Base-by-base conservation (phyloP, 1,284 basidiomycete species). In the Tilletia setariae region DNA sequence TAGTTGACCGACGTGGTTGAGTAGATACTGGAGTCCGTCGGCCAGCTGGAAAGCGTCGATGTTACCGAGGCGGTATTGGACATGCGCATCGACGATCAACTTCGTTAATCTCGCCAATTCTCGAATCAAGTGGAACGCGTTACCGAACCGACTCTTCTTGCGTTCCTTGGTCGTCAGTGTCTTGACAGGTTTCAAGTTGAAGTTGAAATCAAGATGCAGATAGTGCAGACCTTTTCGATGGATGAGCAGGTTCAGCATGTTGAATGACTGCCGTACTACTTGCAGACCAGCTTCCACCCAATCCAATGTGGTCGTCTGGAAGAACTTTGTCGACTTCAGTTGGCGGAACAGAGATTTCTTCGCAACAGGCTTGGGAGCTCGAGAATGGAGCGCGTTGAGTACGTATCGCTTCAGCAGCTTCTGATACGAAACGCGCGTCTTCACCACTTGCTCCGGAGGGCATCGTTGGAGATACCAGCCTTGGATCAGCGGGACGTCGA, bases 231-330 rank as follows among this genome's bases (percentile, higher is more conserved):
- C 91, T 86, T 98, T 99, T 84, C 96, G 94, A 85, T 98, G 96
- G 77, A 99, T 98, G 70, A 98, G 87, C 42, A 99, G 86, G 84
- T 98, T 98, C 73, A 99, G 86, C 96, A 98, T 98, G 85, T 98
- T 99, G 86, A 97, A 98, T 42, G 95, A 95, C 83, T 99, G 96
- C 75, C 95, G 86, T 85, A 94, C 96, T 67, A 99, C 96, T 85
- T 99, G 96, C 71, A 99, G 85, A 79, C 96, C 96, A 2, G 95
- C 96, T 84, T 99, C 96, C 40, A 99, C 95, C 96, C 96, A 99
- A 84, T 99, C 96, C 76, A 98, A 85, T 73, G 89, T 92, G 7
- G 96, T 98, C 23, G 91, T 92, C 86, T 98, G 96, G 90, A 99
- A 98, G 86, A 99, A 98, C 85, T 98, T 98, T 71, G 96, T 99